Conservation (phyloP, 2,329 filamentous ascomycete species). For the Nemania serpens region DNA sequence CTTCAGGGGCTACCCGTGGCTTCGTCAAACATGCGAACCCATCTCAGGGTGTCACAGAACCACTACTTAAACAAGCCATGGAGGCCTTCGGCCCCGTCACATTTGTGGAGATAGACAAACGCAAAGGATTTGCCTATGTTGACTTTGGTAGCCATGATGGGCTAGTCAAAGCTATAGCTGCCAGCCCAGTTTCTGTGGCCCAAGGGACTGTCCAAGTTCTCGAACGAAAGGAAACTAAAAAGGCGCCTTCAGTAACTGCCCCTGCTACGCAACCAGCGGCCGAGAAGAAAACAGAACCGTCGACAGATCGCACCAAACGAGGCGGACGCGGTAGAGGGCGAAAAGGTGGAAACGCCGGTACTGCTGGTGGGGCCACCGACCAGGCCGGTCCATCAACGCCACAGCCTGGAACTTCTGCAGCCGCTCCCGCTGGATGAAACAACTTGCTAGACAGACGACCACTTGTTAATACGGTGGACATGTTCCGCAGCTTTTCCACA, state of each 20-base stretch:
- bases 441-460: too few relatives aligned
- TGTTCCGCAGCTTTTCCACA: too few relatives aligned
- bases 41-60: constrained; percentile 88
- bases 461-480: too few relatives aligned
- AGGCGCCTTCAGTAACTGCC: constrained; percentile 26
- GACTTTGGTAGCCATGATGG: constrained; percentile 78
- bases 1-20: constrained; percentile 63
- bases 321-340: constrained; percentile 40
- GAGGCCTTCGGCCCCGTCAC: constrained; percentile 73
- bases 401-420: constrained; percentile 14
- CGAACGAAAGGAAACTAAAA: constrained; percentile 70
- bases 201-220: constrained; percentile 86
- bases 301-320: constrained; percentile 38
- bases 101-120: constrained; percentile 89
- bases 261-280: constrained; percentile 27
- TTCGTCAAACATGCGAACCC: constrained; percentile 85
- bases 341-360: constrained; percentile 32
- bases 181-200: constrained; percentile 80
- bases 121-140: constrained; percentile 92
- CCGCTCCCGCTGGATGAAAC: constrained; percentile 28
- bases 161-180: constrained; percentile 77
- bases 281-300: constrained; percentile 34
- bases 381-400: constrained; percentile 19
- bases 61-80: constrained; percentile 75
- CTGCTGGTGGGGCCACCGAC: constrained; percentile 15